These are phyloP conservation scores for Pythium phragmiticola DNA, from an alignment of 352 stramenopile species.

Conservation along the genomic window DNA sequence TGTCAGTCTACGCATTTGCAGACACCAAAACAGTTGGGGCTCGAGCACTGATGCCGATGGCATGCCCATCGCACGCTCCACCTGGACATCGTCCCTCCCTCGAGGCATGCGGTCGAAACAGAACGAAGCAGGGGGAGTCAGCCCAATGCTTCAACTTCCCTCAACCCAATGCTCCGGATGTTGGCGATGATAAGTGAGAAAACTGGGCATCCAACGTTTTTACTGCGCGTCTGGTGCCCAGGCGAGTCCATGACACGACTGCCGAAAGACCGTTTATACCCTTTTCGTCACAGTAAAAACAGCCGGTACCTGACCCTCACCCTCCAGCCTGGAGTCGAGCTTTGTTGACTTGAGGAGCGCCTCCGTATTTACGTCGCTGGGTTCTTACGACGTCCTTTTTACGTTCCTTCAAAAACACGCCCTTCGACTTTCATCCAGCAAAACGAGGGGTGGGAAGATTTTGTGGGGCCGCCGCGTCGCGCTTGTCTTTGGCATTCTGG, in stretches of 20 bases:
- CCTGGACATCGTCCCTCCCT: neutral
- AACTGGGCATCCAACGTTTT: neutral
- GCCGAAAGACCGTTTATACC: slow-evolving; percentile 5
- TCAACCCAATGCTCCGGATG: neutral
- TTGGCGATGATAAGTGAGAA: neutral
- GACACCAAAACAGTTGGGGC: no score
- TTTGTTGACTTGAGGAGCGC: no score
- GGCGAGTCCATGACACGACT: neutral
- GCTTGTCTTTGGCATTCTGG: slow-evolving; percentile 37
- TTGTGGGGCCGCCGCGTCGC: slow-evolving; percentile 15
- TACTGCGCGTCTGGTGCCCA: neutral
- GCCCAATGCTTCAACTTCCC: neutral
- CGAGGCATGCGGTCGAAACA: neutral
- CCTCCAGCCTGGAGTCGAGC: neutral
- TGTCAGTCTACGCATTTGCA: no score
- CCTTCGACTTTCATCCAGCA: slow-evolving; percentile 4
- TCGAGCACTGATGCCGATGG: neutral
- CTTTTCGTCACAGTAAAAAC: neutral
- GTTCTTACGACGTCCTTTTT: neutral
- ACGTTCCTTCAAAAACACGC: slow-evolving; percentile 6
- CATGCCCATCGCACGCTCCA: neutral
- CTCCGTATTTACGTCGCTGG: slow-evolving; percentile 1
- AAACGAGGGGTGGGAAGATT: slow-evolving; percentile 9
- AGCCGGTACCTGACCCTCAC: neutral
- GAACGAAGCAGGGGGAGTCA: neutral